Evolutionary conservation across 768 basidiomycete genomes (phyloP).

Genomic region (Macrolepiota dolichaula): DNA sequence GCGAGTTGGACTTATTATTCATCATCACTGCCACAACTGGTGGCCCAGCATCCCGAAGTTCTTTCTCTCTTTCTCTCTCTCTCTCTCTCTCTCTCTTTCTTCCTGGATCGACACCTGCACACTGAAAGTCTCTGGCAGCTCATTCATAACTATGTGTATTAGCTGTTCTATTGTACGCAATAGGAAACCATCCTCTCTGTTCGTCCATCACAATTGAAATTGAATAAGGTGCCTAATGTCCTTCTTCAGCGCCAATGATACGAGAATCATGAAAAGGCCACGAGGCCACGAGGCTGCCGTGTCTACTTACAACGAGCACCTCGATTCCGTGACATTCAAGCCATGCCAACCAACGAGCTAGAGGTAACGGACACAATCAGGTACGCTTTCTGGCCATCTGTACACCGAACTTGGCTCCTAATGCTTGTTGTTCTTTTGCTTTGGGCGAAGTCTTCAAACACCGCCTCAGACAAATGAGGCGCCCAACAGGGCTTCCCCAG

Average conservation of each 20-base stretch:
- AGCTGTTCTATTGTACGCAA: slow-evolving; percentile 8
- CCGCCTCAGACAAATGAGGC: no score
- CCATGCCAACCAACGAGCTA: not conserved
- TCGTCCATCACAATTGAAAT: not conserved
- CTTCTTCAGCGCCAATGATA: not conserved
- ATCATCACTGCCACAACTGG: not conserved
- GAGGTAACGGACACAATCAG: not conserved
- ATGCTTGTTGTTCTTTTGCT: not conserved
- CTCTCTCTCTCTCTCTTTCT: no score
- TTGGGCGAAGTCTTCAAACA: no score
- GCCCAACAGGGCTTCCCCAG: no score
- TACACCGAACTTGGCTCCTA: not conserved
- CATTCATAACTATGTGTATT: not conserved
- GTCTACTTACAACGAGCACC: not conserved
- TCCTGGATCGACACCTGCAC: not conserved
- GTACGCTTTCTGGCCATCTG: not conserved
- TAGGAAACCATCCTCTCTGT: slow-evolving; percentile 8
- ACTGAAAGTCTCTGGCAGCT: not conserved
- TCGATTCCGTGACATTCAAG: not conserved
- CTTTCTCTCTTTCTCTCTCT: no score
- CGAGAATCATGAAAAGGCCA: not conserved
- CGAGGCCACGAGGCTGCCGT: not conserved
- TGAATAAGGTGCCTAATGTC: no score
- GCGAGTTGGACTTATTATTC: not conserved
- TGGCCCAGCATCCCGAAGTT: not conserved